phyloP scores from a whole-genome alignment of 495 filamentous ascomycete genomes.

The Gamarada debralockiae region DNA sequence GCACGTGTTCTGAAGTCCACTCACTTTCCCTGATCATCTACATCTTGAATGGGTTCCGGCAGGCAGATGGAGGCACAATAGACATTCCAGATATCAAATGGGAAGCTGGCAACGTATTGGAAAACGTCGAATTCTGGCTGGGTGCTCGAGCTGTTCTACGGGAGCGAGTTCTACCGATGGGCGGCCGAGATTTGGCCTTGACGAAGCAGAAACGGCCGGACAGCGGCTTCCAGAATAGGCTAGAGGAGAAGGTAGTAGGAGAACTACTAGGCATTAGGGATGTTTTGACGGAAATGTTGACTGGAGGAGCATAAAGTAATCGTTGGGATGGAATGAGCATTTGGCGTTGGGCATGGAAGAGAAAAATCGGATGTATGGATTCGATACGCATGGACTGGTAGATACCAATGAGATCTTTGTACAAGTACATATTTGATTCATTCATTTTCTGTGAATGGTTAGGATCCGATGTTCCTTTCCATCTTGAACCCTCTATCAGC shows the following conservation, averaged over 20 bases:
- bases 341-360: neutral
- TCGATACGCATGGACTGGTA: neutral
- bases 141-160: constrained; percentile 55
- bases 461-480: too few relatives aligned
- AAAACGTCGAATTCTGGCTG: constrained; percentile 76
- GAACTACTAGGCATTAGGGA: constrained; percentile 55
- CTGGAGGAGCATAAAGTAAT: constrained; percentile 7
- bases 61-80: constrained; percentile 53
- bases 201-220: constrained; percentile 39
- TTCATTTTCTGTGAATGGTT: too few relatives aligned
- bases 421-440: too few relatives aligned
- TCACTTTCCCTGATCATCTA: constrained; percentile 67
- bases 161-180: constrained; percentile 66
- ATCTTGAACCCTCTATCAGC: too few relatives aligned
- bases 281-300: constrained; percentile 30
- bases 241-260: constrained; percentile 69
- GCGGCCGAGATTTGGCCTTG: constrained; percentile 65
- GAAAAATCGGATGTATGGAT: neutral
- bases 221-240: constrained; percentile 46
- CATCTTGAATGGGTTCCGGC: constrained; percentile 59
- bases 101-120: constrained; percentile 64
- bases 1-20: constrained; percentile 70
- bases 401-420: neutral
- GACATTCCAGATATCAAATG: constrained; percentile 66
- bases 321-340: neutral